Evolutionary conservation across 768 basidiomycete species (phyloP).

Genomic region (Pisolithus orientalis): DNA sequence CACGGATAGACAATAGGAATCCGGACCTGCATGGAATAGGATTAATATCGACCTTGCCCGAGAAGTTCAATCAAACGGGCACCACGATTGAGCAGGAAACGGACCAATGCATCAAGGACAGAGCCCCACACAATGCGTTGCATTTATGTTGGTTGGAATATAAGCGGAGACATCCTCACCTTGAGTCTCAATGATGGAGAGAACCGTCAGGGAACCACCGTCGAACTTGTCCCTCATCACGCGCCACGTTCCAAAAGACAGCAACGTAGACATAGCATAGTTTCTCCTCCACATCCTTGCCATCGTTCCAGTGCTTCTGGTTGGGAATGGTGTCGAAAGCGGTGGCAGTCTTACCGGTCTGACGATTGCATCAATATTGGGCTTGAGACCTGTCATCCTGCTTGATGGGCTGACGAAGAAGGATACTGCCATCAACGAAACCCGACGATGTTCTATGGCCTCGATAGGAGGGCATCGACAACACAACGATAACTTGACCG

Average conservation of each 20-base stretch:
- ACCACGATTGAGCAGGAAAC: slow-evolving; percentile 97
- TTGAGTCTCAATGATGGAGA: slow-evolving; percentile 99
- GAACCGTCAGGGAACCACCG: slow-evolving; percentile 96
- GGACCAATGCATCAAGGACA: slow-evolving; percentile 98
- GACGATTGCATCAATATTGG: slow-evolving; percentile 98
- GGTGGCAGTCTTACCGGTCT: slow-evolving; percentile 98
- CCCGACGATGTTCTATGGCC: slow-evolving; percentile 89
- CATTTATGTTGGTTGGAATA: slow-evolving; percentile 83
- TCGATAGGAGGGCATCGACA: slow-evolving; percentile 96
- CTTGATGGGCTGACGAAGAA: slow-evolving; percentile 98
- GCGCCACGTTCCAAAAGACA: slow-evolving; percentile 97
- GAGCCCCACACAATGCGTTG: slow-evolving; percentile 43
- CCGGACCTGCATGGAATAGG: slow-evolving; percentile 90
- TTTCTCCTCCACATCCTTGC: slow-evolving; percentile 93
- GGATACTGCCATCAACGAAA: slow-evolving; percentile 97
- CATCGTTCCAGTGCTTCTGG: slow-evolving; percentile 99
- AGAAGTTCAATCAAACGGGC: slow-evolving; percentile 96
- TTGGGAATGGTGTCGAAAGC: slow-evolving; percentile 99
- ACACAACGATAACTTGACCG: slow-evolving; percentile 99
- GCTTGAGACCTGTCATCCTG: slow-evolving; percentile 99
- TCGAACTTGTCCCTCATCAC: slow-evolving; percentile 99
- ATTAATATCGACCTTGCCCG: slow-evolving; percentile 98
- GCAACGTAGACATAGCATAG: slow-evolving; percentile 99
- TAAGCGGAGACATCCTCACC: slow-evolving; percentile 99
- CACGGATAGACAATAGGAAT: slow-evolving; percentile 99